Evolutionary conservation across 2,329 filamentous ascomycete genomes (phyloP).

Genomic region (Cladosporium cucumerinum): DNA sequence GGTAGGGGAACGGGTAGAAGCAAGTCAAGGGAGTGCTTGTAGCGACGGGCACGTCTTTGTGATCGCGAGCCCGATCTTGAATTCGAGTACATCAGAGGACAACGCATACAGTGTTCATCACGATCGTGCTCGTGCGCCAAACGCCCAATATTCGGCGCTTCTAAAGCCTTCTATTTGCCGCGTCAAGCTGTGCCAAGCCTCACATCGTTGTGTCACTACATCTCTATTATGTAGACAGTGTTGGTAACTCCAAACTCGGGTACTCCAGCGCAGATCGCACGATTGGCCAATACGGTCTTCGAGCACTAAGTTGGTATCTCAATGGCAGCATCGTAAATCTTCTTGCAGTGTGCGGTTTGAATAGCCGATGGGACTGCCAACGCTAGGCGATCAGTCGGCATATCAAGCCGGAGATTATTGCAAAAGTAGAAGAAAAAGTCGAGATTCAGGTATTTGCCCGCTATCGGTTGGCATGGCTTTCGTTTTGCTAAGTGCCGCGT

Average conservation of each 20-base stretch:
- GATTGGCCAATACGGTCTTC: not conserved
- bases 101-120: not conserved
- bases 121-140: not conserved
- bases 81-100: not conserved
- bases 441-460: not conserved
- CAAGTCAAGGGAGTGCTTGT: not conserved
- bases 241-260: not conserved
- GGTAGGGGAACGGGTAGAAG: not conserved
- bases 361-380: not conserved
- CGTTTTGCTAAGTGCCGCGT: not conserved
- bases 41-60: not conserved
- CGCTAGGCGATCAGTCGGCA: not conserved
- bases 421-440: not conserved
- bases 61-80: not conserved
- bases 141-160: constrained; percentile 1
- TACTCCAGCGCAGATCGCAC: not conserved
- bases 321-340: not conserved
- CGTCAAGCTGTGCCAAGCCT: not conserved
- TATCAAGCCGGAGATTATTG: not conserved
- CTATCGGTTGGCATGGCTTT: not conserved
- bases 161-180: not conserved
- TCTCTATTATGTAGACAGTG: not conserved
- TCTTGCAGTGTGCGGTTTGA: not conserved
- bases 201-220: not conserved
- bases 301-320: not conserved